Evolutionary conservation across 2,329 filamentous ascomycete genomes (phyloP), one percentile per base, ranked within the genome.

Genomic region (Fusarium sp.): DNA sequence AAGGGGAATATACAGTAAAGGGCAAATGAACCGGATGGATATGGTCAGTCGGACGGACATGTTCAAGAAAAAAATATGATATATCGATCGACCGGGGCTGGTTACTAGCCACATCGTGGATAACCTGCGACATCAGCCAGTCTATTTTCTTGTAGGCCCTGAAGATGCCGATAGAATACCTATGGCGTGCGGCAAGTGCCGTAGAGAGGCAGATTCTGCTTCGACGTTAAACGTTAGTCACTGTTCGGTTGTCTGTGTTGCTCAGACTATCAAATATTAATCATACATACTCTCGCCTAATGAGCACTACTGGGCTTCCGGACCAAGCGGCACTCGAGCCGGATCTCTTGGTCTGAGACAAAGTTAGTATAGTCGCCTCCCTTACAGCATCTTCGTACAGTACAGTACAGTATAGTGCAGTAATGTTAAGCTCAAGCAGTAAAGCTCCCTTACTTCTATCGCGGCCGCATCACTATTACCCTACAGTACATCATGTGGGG

Each of bases 311-410:
- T 29, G 40, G 41, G 22, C 49, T 40, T 30, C 43, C 49, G 54
- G 51, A 22, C 49, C 41, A 69, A 51, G 24, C 48, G 59, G 66
- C 32, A 48, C 27, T 32, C 45, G 43, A 67, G 25, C 62, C 67
- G 58, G 34, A 30, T 27, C 20, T 27, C 22, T 41, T 60, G 43
- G 52, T 38, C 38, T 60, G 53, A 59, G 46, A 55, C 55, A 32
- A 67, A 46, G 24, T 30, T 44, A 49, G 45, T 41, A 24, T 11
- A 18, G 16, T 18, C 30, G 13, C 22, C 24, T 51, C 68, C 67
- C 68, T 70, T 68, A 41, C 67, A 70, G 46, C 40, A 61, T 55
- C 68, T 55, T 52, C 47, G 43, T 25, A 29, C 32, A 59, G 29
- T 40, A 38, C 56, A 8, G 32, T 51, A 22, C 34, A 38, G 20